These are phyloP conservation scores for Solanum hybrid DNA, from an alignment of 305 asterid genomes.

Conservation along the genomic window DNA sequence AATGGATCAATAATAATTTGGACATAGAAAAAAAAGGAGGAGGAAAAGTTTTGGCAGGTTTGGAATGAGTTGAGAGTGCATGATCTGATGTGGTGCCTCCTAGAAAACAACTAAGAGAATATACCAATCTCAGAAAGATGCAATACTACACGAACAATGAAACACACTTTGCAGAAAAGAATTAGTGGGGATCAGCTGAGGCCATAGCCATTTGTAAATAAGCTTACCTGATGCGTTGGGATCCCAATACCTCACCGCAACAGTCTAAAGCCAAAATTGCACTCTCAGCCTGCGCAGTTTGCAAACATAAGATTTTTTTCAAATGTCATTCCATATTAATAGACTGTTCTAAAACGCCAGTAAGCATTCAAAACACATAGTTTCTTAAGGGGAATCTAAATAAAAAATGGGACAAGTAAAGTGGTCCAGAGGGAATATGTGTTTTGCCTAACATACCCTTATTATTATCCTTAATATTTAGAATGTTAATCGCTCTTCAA, in stretches of 20 bases:
- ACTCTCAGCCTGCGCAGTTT: constrained; percentile 66
- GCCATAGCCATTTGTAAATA: background rate
- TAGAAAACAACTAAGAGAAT: background rate
- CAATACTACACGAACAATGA: background rate
- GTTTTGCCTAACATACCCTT: background rate
- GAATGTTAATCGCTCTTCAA: background rate
- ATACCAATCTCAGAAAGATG: background rate
- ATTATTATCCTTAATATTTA: background rate
- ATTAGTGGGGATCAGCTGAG: background rate
- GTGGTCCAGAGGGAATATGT: background rate
- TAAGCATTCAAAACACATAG: background rate
- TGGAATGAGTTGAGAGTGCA: background rate
- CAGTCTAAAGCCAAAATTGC: constrained; percentile 81
- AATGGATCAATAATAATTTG: background rate
- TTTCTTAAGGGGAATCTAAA: background rate
- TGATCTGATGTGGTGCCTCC: background rate
- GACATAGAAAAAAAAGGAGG: background rate
- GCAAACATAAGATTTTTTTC: background rate
- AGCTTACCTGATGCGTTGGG: constrained; percentile 70
- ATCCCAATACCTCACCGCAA: constrained; percentile 74
- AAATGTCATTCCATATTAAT: background rate
- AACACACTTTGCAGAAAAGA: background rate
- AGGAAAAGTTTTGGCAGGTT: background rate
- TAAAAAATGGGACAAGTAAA: background rate
- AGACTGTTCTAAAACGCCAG: background rate